Evolutionary conservation across 305 asterid species (phyloP).

Genomic region (Solanum aculeatissimum): DNA sequence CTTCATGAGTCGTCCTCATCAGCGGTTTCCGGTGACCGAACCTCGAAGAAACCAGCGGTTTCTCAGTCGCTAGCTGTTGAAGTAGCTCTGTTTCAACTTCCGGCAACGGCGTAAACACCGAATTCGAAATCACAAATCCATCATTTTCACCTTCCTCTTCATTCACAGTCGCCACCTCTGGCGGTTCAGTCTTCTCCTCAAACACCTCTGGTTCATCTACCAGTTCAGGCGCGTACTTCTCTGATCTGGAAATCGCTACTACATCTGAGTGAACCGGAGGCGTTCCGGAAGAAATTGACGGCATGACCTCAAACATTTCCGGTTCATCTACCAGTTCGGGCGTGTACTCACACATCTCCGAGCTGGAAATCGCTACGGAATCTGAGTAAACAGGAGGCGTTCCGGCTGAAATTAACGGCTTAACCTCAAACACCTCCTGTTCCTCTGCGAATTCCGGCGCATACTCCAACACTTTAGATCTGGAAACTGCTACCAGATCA

Average conservation of each 20-base stretch:
- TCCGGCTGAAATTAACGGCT: neutral
- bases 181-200: neutral
- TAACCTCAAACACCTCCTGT: too few relatives aligned
- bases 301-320: neutral
- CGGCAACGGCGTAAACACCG: neutral
- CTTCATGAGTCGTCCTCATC: slow-evolving; percentile 2
- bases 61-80: neutral
- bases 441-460: too few relatives aligned
- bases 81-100: neutral
- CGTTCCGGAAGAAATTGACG: neutral
- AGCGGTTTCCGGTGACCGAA: slow-evolving; percentile 9
- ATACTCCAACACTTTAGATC: neutral
- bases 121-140: neutral
- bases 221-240: neutral
- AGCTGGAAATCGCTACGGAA: neutral
- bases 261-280: neutral
- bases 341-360: neutral
- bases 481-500: neutral
- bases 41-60: slow-evolving; percentile 9
- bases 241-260: neutral
- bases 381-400: neutral
- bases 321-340: neutral
- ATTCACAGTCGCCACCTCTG: neutral
- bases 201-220: neutral
- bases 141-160: neutral